Evolutionary conservation across 2,329 filamentous ascomycete species (phyloP), one percentile per base, ranked within the genome.

Genomic region (Thielaviopsis populi): DNA sequence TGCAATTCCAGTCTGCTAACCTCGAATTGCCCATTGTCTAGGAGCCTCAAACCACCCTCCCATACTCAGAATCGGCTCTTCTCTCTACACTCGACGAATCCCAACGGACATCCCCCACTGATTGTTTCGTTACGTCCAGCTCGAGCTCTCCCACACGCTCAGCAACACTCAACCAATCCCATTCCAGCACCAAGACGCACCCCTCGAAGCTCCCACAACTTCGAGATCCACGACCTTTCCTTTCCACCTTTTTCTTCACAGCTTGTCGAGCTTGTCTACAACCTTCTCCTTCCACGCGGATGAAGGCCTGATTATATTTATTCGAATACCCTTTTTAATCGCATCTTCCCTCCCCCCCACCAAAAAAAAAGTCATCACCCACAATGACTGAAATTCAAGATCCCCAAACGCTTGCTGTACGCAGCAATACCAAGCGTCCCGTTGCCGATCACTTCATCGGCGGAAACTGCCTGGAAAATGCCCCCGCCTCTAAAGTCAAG

Each of bases 361-460:
- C 41, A 43, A 43, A 46, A 46, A 56, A 56, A 56, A 33, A 63
- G 58, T 61, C 42, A 61, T 59, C 33, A 68, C 68, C 66, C 71
- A 74, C 68, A 69, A 83, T 83, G 81, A 74, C 78, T 68, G 76
- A 80, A 71, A 73, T 74, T 68, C 75, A 72, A 69, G 70, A 73
- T 69, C 74, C 75, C 71, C 70, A 70, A 69, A 78, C 75, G 69
- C 77, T 77, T 72, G 75, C 76, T 70, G 76, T 82, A 62, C 79
- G 81, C 62, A 59, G 54, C 50, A 62, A 63, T n/a, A 11, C 53
- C 19, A 90, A 88, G 77, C 84, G 89, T 79, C 85, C 88, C 69
- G 76, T 99, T 68, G 84, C 91, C 68, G 81, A 90, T 76, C 94
- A 99, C 80, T 99, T 97, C 77, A 95, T 97, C 74, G 94, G 94